Conservation (phyloP, 176 grass and related monocot genomes). For the Alopecurus myosuroides region DNA sequence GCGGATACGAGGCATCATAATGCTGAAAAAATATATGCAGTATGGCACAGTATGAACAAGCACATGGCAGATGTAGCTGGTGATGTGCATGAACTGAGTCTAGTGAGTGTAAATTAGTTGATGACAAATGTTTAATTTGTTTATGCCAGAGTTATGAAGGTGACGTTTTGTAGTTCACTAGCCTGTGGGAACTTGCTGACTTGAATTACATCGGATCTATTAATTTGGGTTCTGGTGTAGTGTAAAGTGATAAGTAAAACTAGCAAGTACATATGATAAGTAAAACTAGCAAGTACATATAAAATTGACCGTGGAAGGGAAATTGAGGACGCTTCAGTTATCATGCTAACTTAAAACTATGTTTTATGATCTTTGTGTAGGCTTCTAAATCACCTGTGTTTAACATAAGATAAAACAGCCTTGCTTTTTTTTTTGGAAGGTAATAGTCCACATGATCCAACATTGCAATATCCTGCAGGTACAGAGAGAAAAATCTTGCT, state of each 20-base stretch:
- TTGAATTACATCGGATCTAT: neutral
- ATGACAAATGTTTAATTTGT: conserved; percentile 2
- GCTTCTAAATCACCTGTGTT: neutral
- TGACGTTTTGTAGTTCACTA: neutral
- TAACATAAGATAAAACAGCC: neutral
- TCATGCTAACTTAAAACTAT: neutral
- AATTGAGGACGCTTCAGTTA: neutral
- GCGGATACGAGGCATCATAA: conserved; percentile 56
- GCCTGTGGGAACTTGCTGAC: neutral
- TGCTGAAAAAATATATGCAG: conserved; percentile 51
- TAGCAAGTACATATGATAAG: no score
- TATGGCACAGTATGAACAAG: conserved; percentile 52
- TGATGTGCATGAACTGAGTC: conserved; percentile 23
- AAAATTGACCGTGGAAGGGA: neutral
- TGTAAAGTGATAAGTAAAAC: neutral
- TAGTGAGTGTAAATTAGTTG: conserved; percentile 22
- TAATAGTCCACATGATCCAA: neutral
- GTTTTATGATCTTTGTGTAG: neutral
- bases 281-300: no score
- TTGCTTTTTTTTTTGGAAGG: neutral
- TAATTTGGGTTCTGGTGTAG: neutral
- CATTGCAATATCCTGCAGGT: neutral
- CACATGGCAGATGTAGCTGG: conserved; percentile 39
- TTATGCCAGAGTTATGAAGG: neutral
- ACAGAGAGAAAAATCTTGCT: neutral